Base-by-base conservation (phyloP, 139 green algal genomes). In the Limnomonas spitsbergensis region DNA sequence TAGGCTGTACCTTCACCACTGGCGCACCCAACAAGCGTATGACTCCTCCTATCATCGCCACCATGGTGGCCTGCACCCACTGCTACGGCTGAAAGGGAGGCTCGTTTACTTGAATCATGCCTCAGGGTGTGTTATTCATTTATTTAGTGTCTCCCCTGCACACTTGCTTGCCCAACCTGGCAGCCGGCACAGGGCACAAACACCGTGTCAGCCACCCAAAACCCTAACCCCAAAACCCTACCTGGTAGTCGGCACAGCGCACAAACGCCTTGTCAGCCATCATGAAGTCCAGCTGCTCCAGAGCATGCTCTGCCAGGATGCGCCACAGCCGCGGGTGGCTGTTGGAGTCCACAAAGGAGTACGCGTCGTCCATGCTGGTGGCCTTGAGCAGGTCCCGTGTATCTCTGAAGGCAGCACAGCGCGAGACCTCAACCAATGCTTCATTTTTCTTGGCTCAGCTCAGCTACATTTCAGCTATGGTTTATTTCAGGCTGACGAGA, bases 301-400 rank as follows among this genome's bases (percentile, higher is more conserved):
- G 85, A 20, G 89, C 89, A 76, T 93, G 83, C 82, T 97, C 90
- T 35, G 90, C 92, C 54, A 95, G 84, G 61, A 92, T 87, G 66
- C 82, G 82, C 91, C 91, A 97, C 81, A 97, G 82, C n/a, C 88
- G 78, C 3, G 85, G 83, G 78, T 94, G 91, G 24, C 77, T 61
- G 73, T 91, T 91, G 47, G 80, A 76, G 40, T 92, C 86, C 24
- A 94, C 85, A 78, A 94, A 94, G 0, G 83, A 66, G 69, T 89
- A 89, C 2, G 87, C 88, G 72, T 95, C 91, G 20, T 90, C 85
- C 34, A 84, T 77, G 31, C 83, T 81, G 26, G 74, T 81, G 32
- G 73, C 80, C 66, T 81, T 79, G 35, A 97, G 86, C 73, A 95
- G 81, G 37, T 90, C 75, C 6, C 86, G 80, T 9, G 86, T 86